Evolutionary conservation across 73 alveolate genomes (phyloP).

Genomic region (Paramecium biaurelia): DNA sequence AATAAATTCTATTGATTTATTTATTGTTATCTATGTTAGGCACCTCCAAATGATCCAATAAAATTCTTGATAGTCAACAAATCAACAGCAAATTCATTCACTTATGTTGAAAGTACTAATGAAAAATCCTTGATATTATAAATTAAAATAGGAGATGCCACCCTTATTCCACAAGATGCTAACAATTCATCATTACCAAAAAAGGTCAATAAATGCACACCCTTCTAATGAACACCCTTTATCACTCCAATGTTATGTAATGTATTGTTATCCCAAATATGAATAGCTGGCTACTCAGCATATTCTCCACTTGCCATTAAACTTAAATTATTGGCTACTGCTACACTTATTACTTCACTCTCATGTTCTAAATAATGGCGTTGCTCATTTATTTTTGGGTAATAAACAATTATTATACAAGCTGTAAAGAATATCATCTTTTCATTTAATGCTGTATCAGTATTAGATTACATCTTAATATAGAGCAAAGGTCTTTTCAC

Average conservation of each 20-base stretch:
- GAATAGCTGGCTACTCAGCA: slow-evolving; percentile 91
- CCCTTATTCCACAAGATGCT: slow-evolving; percentile 66
- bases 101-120: slow-evolving; percentile 46
- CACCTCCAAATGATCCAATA: slow-evolving; percentile 54
- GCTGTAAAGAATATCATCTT: slow-evolving; percentile 89
- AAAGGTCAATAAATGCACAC: slow-evolving; percentile 56
- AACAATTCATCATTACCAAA: slow-evolving; percentile 59
- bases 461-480: not conserved
- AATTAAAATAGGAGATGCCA: slow-evolving; percentile 56
- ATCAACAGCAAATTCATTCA: slow-evolving; percentile 60
- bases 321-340: slow-evolving; percentile 77
- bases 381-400: slow-evolving; percentile 82
- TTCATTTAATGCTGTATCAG: slow-evolving; percentile 70
- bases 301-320: slow-evolving; percentile 81
- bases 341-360: slow-evolving; percentile 81
- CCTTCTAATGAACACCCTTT: slow-evolving; percentile 87
- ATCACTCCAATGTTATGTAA: slow-evolving; percentile 83
- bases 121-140: slow-evolving; percentile 58
- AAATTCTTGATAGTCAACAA: slow-evolving; percentile 47
- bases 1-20: not conserved
- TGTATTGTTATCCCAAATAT: slow-evolving; percentile 90
- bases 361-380: slow-evolving; percentile 92
- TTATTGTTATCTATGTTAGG: not conserved
- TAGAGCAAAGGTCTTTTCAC: slow-evolving; percentile 83
- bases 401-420: slow-evolving; percentile 81